Evolutionary conservation across 768 basidiomycete genomes (phyloP).

Genomic region (Amanita polypyramis): DNA sequence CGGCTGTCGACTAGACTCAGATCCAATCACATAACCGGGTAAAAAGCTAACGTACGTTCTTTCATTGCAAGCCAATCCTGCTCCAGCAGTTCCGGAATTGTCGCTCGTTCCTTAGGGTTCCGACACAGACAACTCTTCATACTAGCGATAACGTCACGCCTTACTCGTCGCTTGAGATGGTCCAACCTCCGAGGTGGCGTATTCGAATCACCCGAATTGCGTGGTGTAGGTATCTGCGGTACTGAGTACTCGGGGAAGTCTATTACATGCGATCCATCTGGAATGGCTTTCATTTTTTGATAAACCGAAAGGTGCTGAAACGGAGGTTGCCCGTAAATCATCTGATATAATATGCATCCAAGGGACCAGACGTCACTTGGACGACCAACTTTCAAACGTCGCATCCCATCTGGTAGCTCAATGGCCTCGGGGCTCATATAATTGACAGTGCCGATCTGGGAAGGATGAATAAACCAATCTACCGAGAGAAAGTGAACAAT

Average conservation of each 20-base stretch:
- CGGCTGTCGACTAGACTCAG: constrained; percentile 13
- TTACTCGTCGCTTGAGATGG: constrained; percentile 62
- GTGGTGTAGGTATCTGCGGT: constrained; percentile 35
- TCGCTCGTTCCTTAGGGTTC: constrained; percentile 72
- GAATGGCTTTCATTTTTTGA: constrained; percentile 93
- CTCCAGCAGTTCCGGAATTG: constrained; percentile 78
- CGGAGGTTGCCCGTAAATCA: constrained; percentile 92
- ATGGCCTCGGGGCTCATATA: constrained; percentile 99
- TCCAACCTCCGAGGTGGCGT: constrained; percentile 49
- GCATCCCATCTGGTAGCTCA: constrained; percentile 76
- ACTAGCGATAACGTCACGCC: constrained; percentile 62
- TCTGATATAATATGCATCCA: constrained; percentile 96
- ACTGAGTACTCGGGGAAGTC: constrained; percentile 68
- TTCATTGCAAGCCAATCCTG: constrained; percentile 71
- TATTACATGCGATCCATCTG: constrained; percentile 65
- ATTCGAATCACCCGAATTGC: constrained; percentile 18
- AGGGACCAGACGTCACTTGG: constrained; percentile 97
- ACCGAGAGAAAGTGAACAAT: constrained; percentile 4
- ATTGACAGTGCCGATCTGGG: constrained; percentile 89
- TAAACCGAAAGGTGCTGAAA: constrained; percentile 78
- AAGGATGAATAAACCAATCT: constrained; percentile 6
- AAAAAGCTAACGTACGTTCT: constrained; percentile 33
- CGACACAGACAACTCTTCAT: constrained; percentile 78
- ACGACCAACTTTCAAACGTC: constrained; percentile 88
- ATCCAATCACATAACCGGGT: background rate